phyloP scores from a whole-genome alignment of 2,329 filamentous ascomycete genomes.

The Arthrobotrys sinensis region DNA sequence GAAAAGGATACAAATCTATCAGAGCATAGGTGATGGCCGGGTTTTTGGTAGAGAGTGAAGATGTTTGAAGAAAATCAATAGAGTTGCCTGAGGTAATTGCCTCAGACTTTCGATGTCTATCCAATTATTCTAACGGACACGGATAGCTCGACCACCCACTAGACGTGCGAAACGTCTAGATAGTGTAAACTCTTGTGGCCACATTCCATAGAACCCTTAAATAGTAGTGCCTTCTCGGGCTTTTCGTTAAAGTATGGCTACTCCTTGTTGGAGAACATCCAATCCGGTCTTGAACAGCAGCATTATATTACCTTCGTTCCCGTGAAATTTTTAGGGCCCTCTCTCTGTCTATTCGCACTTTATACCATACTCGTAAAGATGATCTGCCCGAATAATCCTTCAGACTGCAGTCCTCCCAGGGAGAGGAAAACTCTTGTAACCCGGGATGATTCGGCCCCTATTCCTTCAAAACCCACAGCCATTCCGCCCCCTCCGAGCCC shows the following conservation, averaged over 20 bases:
- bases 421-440: conserved; percentile 9
- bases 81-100: conserved; percentile 23
- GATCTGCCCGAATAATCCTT: conserved; percentile 12
- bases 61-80: neutral
- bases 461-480: neutral
- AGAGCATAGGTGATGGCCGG: neutral
- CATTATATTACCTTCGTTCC: neutral
- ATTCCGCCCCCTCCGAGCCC: conserved; percentile 6
- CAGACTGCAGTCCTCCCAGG: neutral
- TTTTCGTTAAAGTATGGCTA: neutral
- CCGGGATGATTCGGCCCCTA: neutral
- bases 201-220: neutral
- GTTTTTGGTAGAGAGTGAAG: neutral
- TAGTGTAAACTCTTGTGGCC: neutral
- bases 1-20: neutral
- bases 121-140: neutral
- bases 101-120: conserved; percentile 19
- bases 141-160: neutral
- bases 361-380: neutral
- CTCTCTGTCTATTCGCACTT: neutral
- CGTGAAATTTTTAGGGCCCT: neutral
- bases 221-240: neutral
- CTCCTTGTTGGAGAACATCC: neutral
- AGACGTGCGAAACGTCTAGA: conserved; percentile 7
- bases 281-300: too few species aligned